Percentiles rank a stretch among this genome's conserved stretches.
Evolutionary conservation across 257 asterid species (phyloP).

Genomic region (Solanum etuberosum): DNA sequence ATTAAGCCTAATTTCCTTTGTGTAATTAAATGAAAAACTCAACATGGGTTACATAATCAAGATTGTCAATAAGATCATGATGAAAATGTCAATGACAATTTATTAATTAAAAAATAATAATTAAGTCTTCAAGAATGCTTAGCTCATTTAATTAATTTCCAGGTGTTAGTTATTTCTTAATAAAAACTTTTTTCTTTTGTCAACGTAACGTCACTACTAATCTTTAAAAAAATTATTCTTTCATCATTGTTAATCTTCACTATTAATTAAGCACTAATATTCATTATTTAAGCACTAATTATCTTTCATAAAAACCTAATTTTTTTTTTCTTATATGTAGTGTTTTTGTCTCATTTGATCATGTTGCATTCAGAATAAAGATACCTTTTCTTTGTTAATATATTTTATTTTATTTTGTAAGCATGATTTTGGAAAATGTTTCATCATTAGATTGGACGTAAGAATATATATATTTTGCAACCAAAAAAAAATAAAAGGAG

Average conservation of each 20-base stretch:
- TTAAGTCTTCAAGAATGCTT: background rate
- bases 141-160: background rate
- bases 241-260: background rate
- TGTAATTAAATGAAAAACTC: background rate
- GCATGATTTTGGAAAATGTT: background rate
- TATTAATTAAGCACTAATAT: background rate
- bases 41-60: background rate
- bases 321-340: background rate
- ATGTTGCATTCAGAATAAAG: background rate
- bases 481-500: background rate
- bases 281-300: background rate
- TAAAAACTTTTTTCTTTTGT: background rate
- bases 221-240: background rate
- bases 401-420: too few relatives aligned
- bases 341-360: background rate
- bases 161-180: background rate
- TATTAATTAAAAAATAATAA: background rate
- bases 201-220: background rate
- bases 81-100: background rate
- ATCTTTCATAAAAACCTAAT: background rate
- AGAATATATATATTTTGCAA: background rate
- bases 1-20: background rate
- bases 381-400: background rate
- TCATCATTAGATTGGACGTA: too few relatives aligned
- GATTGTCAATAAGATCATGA: background rate